Evolutionary conservation across 331 rosid species (phyloP).

Genomic region (Prunus yedoensis): DNA sequence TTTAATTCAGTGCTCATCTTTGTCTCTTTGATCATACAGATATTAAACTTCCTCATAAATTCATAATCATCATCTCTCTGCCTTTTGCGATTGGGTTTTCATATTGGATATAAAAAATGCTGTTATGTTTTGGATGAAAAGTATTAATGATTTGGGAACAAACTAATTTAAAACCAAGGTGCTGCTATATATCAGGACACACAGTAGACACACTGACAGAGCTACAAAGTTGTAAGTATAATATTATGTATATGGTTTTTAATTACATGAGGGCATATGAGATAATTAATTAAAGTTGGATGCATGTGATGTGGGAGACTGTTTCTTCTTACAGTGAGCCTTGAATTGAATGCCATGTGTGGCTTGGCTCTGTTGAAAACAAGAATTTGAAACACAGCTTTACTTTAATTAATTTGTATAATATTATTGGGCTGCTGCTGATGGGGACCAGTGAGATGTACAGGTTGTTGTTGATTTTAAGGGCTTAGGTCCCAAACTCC

Average conservation of each 20-base stretch:
- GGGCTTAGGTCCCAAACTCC: not conserved
- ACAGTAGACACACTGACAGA: no score
- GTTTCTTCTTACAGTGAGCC: not conserved
- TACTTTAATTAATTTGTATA: not conserved
- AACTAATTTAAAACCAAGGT: constrained; percentile 16
- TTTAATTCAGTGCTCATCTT: no score
- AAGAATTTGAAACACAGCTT: not conserved
- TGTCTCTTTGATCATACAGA: no score
- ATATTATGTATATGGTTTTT: not conserved
- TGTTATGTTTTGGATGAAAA: not conserved
- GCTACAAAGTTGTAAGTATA: not conserved
- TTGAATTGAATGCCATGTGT: not conserved
- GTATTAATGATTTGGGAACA: constrained; percentile 5
- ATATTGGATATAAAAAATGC: not conserved
- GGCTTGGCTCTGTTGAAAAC: constrained; percentile 3
- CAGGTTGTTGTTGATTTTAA: not conserved
- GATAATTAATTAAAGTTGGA: not conserved
- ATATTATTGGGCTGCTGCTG: not conserved
- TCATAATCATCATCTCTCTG: no score
- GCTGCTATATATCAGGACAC: not conserved
- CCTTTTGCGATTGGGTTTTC: not conserved
- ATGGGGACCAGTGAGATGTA: constrained; percentile 12
- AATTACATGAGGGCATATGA: no score
- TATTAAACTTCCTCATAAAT: no score
- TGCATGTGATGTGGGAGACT: not conserved